These are phyloP conservation scores for Diaporthe capsici DNA, from an alignment of 2,329 filamentous ascomycete species.

Conservation along the genomic window DNA sequence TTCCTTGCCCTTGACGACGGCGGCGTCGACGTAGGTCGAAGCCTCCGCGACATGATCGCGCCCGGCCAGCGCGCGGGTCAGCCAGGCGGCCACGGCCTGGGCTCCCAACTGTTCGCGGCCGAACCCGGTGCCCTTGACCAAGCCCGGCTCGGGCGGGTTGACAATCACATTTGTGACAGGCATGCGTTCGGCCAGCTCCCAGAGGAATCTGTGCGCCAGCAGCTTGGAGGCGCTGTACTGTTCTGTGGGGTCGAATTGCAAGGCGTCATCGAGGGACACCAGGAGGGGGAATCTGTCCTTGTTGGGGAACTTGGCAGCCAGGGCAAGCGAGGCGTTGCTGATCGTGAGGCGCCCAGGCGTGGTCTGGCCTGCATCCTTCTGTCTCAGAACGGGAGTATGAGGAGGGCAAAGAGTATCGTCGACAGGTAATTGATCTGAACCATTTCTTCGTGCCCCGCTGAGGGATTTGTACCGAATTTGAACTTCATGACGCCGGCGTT, in stretches of 20 bases:
- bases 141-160: conserved; percentile 54
- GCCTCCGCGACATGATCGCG: conserved; percentile 47
- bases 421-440: conserved; percentile 59
- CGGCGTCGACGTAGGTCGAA: conserved; percentile 52
- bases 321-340: conserved; percentile 49
- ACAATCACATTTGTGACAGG: conserved; percentile 47
- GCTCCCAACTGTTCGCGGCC: conserved; percentile 44
- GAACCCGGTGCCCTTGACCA: conserved; percentile 50
- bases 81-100: no score
- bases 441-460: conserved; percentile 55
- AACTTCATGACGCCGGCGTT: conserved; percentile 58
- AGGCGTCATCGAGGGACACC: conserved; percentile 50
- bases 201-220: conserved; percentile 49
- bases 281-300: conserved; percentile 46
- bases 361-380: conserved; percentile 40
- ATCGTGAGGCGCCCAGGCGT: conserved; percentile 49
- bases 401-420: conserved; percentile 51
- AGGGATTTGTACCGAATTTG: conserved; percentile 45
- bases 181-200: conserved; percentile 48
- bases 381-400: conserved; percentile 52
- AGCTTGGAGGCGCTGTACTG: conserved; percentile 47
- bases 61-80: no score
- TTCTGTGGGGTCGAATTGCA: conserved; percentile 40
- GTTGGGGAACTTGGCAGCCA: conserved; percentile 46
- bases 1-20: conserved; percentile 50